A percentile compares a stretch with the other conserved stretches of the same genome.
Evolutionary conservation across 805 yeast species (phyloP).

Genomic region (Schizosaccharomyces japonicus): DNA sequence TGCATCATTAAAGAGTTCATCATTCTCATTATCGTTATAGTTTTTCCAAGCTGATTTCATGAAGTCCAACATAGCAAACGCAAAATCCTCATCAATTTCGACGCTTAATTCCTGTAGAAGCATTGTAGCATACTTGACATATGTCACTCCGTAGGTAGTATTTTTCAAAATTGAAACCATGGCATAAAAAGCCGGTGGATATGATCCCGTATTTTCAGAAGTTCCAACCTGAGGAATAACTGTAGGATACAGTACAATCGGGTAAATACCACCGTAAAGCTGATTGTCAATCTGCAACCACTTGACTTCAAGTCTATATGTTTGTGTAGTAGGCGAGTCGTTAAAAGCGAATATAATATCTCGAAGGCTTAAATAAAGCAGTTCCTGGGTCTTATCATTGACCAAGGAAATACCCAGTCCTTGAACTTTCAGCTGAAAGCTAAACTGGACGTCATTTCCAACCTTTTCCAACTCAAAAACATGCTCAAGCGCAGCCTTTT

Average conservation of each 20-base stretch:
- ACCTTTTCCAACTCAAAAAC: slow-evolving; percentile 18
- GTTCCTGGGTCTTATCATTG: slow-evolving; percentile 44
- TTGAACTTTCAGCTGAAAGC: slow-evolving; percentile 34
- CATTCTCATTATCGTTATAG: background rate
- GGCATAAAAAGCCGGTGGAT: slow-evolving; percentile 76
- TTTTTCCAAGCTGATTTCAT: no score
- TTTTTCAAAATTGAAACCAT: slow-evolving; percentile 68
- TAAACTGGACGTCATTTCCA: slow-evolving; percentile 30
- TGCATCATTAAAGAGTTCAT: slow-evolving; percentile 7
- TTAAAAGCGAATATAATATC: slow-evolving; percentile 64
- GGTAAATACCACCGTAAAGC: slow-evolving; percentile 65
- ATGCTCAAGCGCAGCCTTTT: slow-evolving; percentile 9
- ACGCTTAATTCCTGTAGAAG: slow-evolving; percentile 74
- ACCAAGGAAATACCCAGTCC: slow-evolving; percentile 78
- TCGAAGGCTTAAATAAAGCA: slow-evolving; percentile 57
- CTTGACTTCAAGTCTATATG: slow-evolving; percentile 53
- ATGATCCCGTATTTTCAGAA: slow-evolving; percentile 55
- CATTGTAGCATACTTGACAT: slow-evolving; percentile 75
- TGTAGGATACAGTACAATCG: slow-evolving; percentile 72
- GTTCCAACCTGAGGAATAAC: slow-evolving; percentile 42
- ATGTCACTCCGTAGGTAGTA: slow-evolving; percentile 69
- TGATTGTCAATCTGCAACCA: slow-evolving; percentile 94
- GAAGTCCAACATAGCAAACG: slow-evolving; percentile 60
- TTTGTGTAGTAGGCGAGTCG: slow-evolving; percentile 66
- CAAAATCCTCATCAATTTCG: slow-evolving; percentile 82